These are phyloP conservation scores for Tephrocybe sp. DNA, from an alignment of 768 basidiomycete genomes.

Conservation along the genomic window DNA sequence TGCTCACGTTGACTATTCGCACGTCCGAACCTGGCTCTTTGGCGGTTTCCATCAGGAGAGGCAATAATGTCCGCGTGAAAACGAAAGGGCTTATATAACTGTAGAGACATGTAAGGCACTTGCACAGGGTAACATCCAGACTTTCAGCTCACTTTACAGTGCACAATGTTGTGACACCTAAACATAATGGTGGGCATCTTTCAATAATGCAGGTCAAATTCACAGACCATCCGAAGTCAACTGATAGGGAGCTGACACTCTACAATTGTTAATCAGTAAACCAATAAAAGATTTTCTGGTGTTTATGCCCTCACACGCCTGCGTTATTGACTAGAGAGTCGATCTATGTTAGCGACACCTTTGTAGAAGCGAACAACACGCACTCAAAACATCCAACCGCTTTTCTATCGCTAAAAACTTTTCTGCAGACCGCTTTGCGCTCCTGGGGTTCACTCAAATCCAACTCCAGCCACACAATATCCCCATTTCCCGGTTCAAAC, in stretches of 20 bases:
- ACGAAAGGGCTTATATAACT: slow-evolving; percentile 56
- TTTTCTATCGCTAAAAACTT: slow-evolving; percentile 47
- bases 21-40: slow-evolving; percentile 49
- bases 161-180: slow-evolving; percentile 37
- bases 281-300: not conserved
- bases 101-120: not conserved
- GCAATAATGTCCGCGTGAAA: slow-evolving; percentile 52
- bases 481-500: slow-evolving; percentile 39
- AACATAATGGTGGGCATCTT: not conserved
- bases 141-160: slow-evolving; percentile 40
- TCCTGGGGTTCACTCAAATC: slow-evolving; percentile 48
- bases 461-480: slow-evolving; percentile 47
- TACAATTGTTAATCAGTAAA: not conserved
- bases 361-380: slow-evolving; percentile 17
- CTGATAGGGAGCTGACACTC: slow-evolving; percentile 13
- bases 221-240: slow-evolving; percentile 11
- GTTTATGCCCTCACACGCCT: slow-evolving; percentile 33
- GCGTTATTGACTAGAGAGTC: slow-evolving; percentile 52
- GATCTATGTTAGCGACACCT: not conserved
- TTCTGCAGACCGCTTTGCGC: slow-evolving; percentile 45
- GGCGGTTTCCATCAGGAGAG: slow-evolving; percentile 50
- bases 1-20: slow-evolving; percentile 54
- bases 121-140: not conserved
- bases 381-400: slow-evolving; percentile 54
- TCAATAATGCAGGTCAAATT: not conserved